Evolutionary conservation across 441 rosid genomes (phyloP).

Genomic region (Eruca vesicaria): DNA sequence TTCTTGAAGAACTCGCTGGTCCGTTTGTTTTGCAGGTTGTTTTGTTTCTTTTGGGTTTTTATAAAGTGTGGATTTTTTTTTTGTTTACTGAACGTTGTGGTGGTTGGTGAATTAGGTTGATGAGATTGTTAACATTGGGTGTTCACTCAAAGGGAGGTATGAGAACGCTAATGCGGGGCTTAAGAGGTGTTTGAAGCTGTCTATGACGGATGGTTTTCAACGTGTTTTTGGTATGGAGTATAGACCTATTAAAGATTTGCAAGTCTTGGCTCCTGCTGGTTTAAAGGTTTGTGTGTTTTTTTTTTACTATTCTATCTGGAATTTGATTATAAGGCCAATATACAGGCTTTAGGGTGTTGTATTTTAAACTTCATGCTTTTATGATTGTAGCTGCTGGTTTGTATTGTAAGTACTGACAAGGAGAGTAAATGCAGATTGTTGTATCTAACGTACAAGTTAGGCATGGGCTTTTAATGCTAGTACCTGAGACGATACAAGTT

Average conservation of each 20-base stretch:
- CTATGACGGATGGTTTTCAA: slow-evolving; percentile 92
- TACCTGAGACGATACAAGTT: slow-evolving; percentile 81
- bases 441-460: slow-evolving; percentile 74
- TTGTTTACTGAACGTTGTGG: background rate
- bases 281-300: slow-evolving; percentile 59
- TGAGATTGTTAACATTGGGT: slow-evolving; percentile 83
- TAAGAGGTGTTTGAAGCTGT: slow-evolving; percentile 89
- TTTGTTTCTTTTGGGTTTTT: background rate
- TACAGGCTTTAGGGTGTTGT: background rate
- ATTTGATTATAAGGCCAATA: background rate
- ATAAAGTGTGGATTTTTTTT: slow-evolving; percentile 12
- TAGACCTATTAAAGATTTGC: slow-evolving; percentile 83
- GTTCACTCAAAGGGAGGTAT: slow-evolving; percentile 75
- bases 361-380: background rate
- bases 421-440: slow-evolving; percentile 53
- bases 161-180: slow-evolving; percentile 61
- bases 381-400: background rate
- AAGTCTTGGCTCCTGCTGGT: slow-evolving; percentile 77
- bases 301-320: background rate
- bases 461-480: slow-evolving; percentile 81
- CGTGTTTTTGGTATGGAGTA: slow-evolving; percentile 93
- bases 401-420: slow-evolving; percentile 4
- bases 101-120: slow-evolving; percentile 63
- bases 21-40: slow-evolving; percentile 84
- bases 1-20: slow-evolving; percentile 77